Evolutionary conservation across 2,329 filamentous ascomycete species (phyloP).

Genomic region (Tympanopsis confertula): DNA sequence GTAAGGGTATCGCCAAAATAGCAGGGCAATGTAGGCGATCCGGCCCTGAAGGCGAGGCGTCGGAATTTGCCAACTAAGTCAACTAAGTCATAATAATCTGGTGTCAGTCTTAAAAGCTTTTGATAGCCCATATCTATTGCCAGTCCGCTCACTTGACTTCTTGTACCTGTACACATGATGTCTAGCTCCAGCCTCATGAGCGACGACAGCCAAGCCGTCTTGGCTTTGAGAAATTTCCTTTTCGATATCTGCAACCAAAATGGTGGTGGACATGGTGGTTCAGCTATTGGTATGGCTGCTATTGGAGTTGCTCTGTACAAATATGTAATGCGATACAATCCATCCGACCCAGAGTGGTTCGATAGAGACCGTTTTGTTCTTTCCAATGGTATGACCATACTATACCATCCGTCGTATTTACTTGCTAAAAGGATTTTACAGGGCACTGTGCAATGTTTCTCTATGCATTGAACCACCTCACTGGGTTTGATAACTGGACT

Average conservation of each 20-base stretch:
- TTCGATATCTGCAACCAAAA: slow-evolving; percentile 6
- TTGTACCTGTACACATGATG: background rate
- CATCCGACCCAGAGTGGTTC: slow-evolving; percentile 41
- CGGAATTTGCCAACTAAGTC: too few species aligned
- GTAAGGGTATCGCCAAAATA: too few species aligned
- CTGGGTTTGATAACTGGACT: slow-evolving; percentile 41
- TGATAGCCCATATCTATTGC: background rate
- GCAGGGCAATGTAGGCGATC: too few species aligned
- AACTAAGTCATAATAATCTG: too few species aligned
- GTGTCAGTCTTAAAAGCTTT: background rate
- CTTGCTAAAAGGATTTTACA: slow-evolving; percentile 5
- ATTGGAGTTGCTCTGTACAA: slow-evolving; percentile 34
- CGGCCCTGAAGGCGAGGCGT: too few species aligned
- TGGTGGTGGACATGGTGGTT: too few species aligned
- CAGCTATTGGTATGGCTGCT: background rate
- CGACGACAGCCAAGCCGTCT: slow-evolving; percentile 3
- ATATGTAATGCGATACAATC: slow-evolving; percentile 48
- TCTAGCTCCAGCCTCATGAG: background rate
- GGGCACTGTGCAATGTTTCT: slow-evolving; percentile 42
- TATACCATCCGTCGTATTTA: slow-evolving; percentile 10
- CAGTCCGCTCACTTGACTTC: slow-evolving; percentile 1
- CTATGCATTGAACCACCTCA: slow-evolving; percentile 38
- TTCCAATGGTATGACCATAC: slow-evolving; percentile 45
- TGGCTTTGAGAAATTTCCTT: slow-evolving; percentile 6
- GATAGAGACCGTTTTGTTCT: slow-evolving; percentile 52